Base-by-base conservation (phyloP, 2,329 filamentous ascomycete genomes). In the Cryphonectria japonica region DNA sequence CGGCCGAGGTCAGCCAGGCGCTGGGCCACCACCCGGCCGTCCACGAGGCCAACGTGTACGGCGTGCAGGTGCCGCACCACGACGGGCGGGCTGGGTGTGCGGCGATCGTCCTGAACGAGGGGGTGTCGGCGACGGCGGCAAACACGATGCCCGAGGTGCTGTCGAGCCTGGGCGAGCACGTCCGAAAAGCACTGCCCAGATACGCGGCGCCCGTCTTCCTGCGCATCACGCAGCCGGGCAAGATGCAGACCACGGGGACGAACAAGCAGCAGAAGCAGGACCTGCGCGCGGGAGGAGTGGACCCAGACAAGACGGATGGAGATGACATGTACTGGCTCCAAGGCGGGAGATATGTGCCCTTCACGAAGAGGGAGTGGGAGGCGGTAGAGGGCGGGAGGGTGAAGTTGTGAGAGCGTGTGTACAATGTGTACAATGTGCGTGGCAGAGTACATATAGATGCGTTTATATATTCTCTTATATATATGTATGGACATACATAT, bases 231-330 rank as follows among this genome's bases (percentile, higher is more conserved):
- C 84, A 82, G 37, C 85, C 87, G 37, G 81, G 86, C 62, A 80
- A 82, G 3, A 85, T 89, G 74, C 88, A 92, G 76, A 85, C 89
- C 0, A 97, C 94, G 5, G 93, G 94, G 0, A 97, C 94, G 64
- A 92, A 94, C 77, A 97, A 97, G 85, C 93, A 97, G 82, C 92
- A 95, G 81, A 97, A 97, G 81, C 88, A 92, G 73, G 81, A 83
- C 0, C 79, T 97, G 74, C 85, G 93, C n/a, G 84, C 85, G 2
- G 87, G 95, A 73, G 94, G 94, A 0, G 92, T 95, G 0, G 88
- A 93, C 76, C 92, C 91, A 0, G 80, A 77, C 4, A 87, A 87
- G 76, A 82, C 86, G 1, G 79, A 79, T 52, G 75, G 76, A 3
- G 87, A 88, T 34, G 78, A 81, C 52, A 50, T 92, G 62, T 91